Evolutionary conservation across 164 flowering plant genomes (phyloP), one percentile per base, ranked within the genome.

Genomic region (Echeveria elegans): DNA sequence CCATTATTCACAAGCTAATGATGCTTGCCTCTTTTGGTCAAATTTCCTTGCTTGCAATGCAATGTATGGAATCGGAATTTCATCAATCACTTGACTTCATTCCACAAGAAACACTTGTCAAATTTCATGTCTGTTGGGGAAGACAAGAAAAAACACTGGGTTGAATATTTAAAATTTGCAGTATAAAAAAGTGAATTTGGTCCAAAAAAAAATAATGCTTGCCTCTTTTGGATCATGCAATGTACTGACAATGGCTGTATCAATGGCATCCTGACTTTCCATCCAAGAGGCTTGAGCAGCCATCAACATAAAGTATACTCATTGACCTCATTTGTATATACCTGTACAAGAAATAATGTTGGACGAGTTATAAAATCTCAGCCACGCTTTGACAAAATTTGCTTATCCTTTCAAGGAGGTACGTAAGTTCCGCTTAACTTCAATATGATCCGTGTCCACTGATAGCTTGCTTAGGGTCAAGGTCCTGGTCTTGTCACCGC

Each of bases 401-500:
- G 32, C 14, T 28, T 29, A 26, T 15, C 12, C 26, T 28, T 26
- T 14, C 32, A 56, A 56, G 12, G 0, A 3, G 61, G 31, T 5
- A 28, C 30, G 4, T 21, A 69, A 36, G 38, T 21, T 23, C 8
- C 12, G 73, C 77, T 53, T 34, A 52, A 92, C 98, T 90, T 92
- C 96, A 68, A 92, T 81, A 50, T 88, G 95, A 74, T 76, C 88
- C 76, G 79, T 85, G 82, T 92, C 98, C 71, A 90, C 89, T 5
- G 92, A 68, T 21, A 92, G 89, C 72, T 88, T 88, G 78, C 89
- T 89, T 73, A 89, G 75, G 1, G 98, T 92, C 72, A 92, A 59
- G 63, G 98, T 89, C 71, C 96, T 95, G 30, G 96, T 89, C 73
- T 89, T 89, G 69, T 92, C 92, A 75, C 96, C 84, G 83, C 98